Evolutionary conservation across 2,329 filamentous ascomycete species (phyloP).

Genomic region (Cadophora sp.): DNA sequence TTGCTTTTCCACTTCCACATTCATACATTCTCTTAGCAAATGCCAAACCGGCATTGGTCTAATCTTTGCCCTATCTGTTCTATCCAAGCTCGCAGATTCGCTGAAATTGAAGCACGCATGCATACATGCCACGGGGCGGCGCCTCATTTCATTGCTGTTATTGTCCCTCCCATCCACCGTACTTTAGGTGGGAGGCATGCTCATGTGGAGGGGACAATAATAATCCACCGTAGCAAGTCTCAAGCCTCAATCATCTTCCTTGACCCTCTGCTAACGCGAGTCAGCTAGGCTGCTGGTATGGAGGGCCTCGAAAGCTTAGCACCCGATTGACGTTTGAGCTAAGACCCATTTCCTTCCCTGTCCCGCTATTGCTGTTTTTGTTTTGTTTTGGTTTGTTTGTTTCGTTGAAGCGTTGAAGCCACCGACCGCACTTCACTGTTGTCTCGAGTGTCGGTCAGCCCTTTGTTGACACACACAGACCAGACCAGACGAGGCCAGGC

Average conservation of each 20-base stretch:
- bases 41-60: slow-evolving; percentile 9
- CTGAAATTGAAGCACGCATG: slow-evolving; percentile 7
- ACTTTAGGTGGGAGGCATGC: background rate
- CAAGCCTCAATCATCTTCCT: background rate
- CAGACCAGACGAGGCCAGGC: too few relatives aligned
- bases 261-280: slow-evolving; percentile 27
- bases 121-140: slow-evolving; percentile 4
- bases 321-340: slow-evolving; percentile 31
- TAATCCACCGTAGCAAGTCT: slow-evolving; percentile 12
- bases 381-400: too few relatives aligned
- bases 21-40: slow-evolving; percentile 5
- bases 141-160: background rate
- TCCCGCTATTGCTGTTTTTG: too few relatives aligned
- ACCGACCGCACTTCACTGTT: background rate
- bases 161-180: background rate
- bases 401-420: too few relatives aligned
- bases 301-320: slow-evolving; percentile 32
- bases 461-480: too few relatives aligned
- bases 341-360: background rate
- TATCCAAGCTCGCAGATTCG: slow-evolving; percentile 12
- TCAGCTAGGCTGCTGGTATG: slow-evolving; percentile 26
- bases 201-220: background rate
- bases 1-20: too few relatives aligned
- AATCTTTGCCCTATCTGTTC: slow-evolving; percentile 7
- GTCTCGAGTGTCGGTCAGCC: background rate